Conservation (phyloP, 805 yeast species). For the Myxozyma mucilagina region DNA sequence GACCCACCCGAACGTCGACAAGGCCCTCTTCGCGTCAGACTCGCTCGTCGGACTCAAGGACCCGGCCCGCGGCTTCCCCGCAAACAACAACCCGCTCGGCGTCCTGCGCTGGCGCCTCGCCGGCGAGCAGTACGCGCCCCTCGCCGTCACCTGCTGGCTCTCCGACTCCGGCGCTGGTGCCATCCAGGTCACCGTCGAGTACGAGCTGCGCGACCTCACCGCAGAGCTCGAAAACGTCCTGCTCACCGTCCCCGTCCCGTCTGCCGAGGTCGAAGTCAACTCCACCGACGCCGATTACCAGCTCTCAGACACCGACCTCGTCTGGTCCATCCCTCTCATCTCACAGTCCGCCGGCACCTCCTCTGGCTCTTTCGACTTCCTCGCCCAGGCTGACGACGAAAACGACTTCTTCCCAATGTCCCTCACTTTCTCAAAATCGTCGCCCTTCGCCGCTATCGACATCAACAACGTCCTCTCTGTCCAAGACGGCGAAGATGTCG, state of each 20-base stretch:
- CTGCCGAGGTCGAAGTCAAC: constrained; percentile 55
- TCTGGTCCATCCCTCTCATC: constrained; percentile 61
- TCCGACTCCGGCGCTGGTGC: constrained; percentile 57
- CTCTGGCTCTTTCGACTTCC: constrained; percentile 76
- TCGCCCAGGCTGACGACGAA: constrained; percentile 72
- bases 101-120: constrained; percentile 89
- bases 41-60: constrained; percentile 74
- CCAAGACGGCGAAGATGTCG: constrained; percentile 53
- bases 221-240: constrained; percentile 55
- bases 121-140: constrained; percentile 69
- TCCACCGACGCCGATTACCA: constrained; percentile 42
- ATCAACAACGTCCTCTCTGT: constrained; percentile 58
- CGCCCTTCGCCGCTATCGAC: constrained; percentile 65
- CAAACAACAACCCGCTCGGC: constrained; percentile 86
- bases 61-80: constrained; percentile 77
- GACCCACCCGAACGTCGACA: constrained; percentile 96
- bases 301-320: constrained; percentile 67
- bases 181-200: constrained; percentile 82
- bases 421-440: constrained; percentile 54
- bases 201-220: constrained; percentile 60
- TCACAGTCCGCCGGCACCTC: constrained; percentile 50
- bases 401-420: constrained; percentile 88
- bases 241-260: constrained; percentile 66
- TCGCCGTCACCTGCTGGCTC: constrained; percentile 84
- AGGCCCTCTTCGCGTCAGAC: constrained; percentile 58